Evolutionary conservation across 2,329 filamentous ascomycete species (phyloP), one percentile per base, ranked within the genome.

Genomic region (Hortaea werneckii): DNA sequence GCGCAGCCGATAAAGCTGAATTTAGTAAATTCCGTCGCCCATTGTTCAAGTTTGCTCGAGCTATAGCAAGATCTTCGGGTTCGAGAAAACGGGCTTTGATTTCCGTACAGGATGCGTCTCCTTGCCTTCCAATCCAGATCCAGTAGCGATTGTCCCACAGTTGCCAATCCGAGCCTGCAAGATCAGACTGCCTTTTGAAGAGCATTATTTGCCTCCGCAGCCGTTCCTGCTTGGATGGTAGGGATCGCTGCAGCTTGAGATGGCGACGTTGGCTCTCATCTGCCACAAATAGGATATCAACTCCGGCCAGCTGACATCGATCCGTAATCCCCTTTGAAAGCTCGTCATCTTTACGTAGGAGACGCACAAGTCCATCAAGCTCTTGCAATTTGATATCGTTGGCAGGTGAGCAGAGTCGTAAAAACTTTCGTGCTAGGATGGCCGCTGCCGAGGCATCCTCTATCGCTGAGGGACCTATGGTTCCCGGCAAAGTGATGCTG

Each of bases 131-230:
- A 8, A 79, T 45, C 2, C 66, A 67, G 41, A 80, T 65, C 77
- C 77, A 80, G 58, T 67, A 79, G 13, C 77, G 67, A 40, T 70
- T 67, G 54, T 79, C 76, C 66, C 75, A 79, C 11, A 80, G 65
- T 5, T 63, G 61, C 60, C 65, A 74, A 8, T 40, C 43, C 12
- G 46, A 54, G 20, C 20, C 20, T 20, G 20, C 20, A 20, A 20
- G 20, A 20, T 20, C 20, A 20, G 20, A 20, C 20, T 20, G 37
- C 27, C 44, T 35, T 10, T 29, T 11, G 5, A 37, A n/a, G 28
- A 20, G 35, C 27, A 27, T 37, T 35, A 20, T 6, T 29, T 13
- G 12, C 13, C 6, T 38, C 42, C 11, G 39, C 29, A 6, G 27
- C 37, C n/a, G 40, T 37, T 28, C 43, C 42, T 37, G 29, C 27